Base-by-base conservation (phyloP, 2,329 filamentous ascomycete genomes). In the Balansia obtecta region DNA sequence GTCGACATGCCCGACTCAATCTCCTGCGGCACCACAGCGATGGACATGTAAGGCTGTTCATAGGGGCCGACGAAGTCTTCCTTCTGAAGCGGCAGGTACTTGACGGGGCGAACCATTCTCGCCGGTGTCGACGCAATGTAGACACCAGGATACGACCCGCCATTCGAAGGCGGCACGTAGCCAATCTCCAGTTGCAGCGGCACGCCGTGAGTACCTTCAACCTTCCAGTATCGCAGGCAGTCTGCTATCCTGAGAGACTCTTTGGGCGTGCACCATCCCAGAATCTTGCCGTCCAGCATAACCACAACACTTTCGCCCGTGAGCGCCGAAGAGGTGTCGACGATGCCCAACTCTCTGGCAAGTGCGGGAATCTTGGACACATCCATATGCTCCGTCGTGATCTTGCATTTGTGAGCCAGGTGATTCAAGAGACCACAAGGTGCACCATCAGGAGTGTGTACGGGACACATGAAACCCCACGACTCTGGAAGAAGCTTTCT, bases 21-120 rank as follows among this genome's bases (percentile, higher is more conserved):
- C 65, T 98, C 93, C 34, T 83, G 77, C 46, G 90, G 85, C n/a
- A 87, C 83, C 58, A 89, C 90, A 20, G 93, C 90, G 63, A 98
- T 95, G 46, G 89, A 89, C 91, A 98, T 96, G 72, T 93, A 97
- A 0, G 91, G 90, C 70, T 98, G 93, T 68, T 98, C 93, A 57
- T 94, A 87, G 0, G 93, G 86, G 10, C 93, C 93, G 34, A 98
- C 86, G 55, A 81, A 89, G 68, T 98, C 93, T 58, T 86, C 75
- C 64, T 86, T 88, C 53, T 88, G 86, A 4, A 95, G 75, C 4
- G 90, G 85, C 30, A 98, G 76, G 63, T 97, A 95, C 67, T 91
- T 95, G 60, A 94, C 88, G 1, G 91, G 90, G 53, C 93, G 79
- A 52, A 91, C 80, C 88, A 98, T 94, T 63, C 87, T 77, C 12